Conservation (phyloP, 2,329 filamentous ascomycete genomes). For the Endothia cerciana region DNA sequence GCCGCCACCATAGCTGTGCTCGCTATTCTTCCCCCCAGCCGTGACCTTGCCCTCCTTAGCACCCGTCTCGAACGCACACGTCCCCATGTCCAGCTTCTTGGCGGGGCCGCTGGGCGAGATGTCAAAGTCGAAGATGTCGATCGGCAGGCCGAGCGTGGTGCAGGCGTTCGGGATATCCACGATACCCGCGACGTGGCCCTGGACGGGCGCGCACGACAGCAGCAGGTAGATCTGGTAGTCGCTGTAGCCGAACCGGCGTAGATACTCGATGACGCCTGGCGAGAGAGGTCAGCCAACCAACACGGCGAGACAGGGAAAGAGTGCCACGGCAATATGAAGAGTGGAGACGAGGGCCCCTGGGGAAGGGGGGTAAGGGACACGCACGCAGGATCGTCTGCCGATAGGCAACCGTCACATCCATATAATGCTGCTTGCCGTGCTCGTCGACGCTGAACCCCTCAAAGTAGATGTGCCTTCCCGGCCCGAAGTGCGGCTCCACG, state of each 20-base stretch:
- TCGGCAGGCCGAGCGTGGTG: conserved; percentile 83
- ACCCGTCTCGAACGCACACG: conserved; percentile 66
- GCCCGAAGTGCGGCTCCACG: conserved; percentile 85
- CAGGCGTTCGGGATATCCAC: conserved; percentile 92
- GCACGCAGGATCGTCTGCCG: conserved; percentile 73
- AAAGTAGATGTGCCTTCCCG: conserved; percentile 80
- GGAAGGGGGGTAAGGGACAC: conserved; percentile 27
- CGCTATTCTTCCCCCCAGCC: conserved; percentile 50
- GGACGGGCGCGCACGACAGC: conserved; percentile 82
- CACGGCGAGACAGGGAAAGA: background rate
- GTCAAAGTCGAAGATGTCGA: conserved; percentile 96
- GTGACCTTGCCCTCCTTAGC: conserved; percentile 49
- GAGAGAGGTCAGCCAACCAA: background rate
- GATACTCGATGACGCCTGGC: conserved; percentile 73
- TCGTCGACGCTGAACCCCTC: conserved; percentile 92
- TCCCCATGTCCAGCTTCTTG: conserved; percentile 64
- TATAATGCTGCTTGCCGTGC: conserved; percentile 84
- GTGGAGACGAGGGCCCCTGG: conserved; percentile 1
- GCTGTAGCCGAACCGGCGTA: conserved; percentile 71
- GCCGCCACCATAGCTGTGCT: conserved; percentile 55
- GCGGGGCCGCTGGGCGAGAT: conserved; percentile 70
- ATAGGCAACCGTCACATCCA: conserved; percentile 86
- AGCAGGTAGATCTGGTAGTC: conserved; percentile 84
- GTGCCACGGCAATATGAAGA: conserved; percentile 17
- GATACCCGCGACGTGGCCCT: conserved; percentile 86